Evolutionary conservation across 306 rosid genomes (phyloP).

Genomic region (Chamaecrista fasciculata): DNA sequence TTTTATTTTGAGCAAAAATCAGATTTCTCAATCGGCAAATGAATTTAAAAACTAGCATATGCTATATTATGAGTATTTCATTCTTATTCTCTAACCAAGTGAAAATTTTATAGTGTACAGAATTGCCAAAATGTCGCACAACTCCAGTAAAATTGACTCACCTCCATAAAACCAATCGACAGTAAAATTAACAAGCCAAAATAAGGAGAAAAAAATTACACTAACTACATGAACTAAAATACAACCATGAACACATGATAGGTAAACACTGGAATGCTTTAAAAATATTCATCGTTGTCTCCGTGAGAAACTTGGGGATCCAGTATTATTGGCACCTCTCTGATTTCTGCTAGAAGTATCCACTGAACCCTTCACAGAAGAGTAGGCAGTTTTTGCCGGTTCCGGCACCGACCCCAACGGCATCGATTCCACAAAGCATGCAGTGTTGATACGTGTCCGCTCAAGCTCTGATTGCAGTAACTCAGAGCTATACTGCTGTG

Average conservation of each 20-base stretch:
- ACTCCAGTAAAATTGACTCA: slow-evolving; percentile 26
- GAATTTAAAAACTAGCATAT: too few relatives aligned
- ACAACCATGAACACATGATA: slow-evolving; percentile 41
- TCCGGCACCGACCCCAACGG: slow-evolving; percentile 77
- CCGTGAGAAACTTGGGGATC: slow-evolving; percentile 67
- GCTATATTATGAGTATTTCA: too few relatives aligned
- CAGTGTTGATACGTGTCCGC: slow-evolving; percentile 93
- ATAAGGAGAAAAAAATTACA: slow-evolving; percentile 35
- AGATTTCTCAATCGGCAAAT: too few relatives aligned
- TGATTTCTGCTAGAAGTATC: slow-evolving; percentile 62
- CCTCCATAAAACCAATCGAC: slow-evolving; percentile 22
- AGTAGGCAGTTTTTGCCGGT: slow-evolving; percentile 69
- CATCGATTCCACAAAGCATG: slow-evolving; percentile 80
- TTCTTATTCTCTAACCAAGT: too few relatives aligned
- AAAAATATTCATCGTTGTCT: slow-evolving; percentile 53
- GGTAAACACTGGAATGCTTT: slow-evolving; percentile 33
- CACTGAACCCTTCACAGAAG: slow-evolving; percentile 58
- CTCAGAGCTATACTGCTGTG: slow-evolving; percentile 90
- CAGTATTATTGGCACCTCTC: slow-evolving; percentile 51
- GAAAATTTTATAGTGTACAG: too few relatives aligned
- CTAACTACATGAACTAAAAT: slow-evolving; percentile 36
- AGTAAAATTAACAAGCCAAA: slow-evolving; percentile 8
- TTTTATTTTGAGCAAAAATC: too few relatives aligned
- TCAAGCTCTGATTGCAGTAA: slow-evolving; percentile 86
- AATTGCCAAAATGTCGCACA: slow-evolving; percentile 25